phyloP scores from a whole-genome alignment of 148 eudicot species.

The Rhododendron molle region DNA sequence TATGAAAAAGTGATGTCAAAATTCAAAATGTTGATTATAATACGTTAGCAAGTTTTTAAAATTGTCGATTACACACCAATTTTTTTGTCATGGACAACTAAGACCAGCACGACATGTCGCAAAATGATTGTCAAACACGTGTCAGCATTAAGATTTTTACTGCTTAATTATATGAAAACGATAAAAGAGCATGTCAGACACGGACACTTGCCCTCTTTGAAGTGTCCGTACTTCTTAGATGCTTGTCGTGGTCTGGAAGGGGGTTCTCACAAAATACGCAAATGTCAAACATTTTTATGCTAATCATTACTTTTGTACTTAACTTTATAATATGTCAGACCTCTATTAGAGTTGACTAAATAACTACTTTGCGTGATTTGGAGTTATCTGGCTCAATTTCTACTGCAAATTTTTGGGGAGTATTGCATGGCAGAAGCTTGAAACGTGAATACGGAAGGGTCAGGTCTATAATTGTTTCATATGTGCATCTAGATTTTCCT shows the following conservation, averaged over 20 bases:
- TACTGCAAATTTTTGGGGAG: not conserved
- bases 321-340: not conserved
- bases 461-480: not conserved
- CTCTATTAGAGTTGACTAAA: not conserved
- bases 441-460: not conserved
- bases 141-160: not conserved
- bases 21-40: not conserved
- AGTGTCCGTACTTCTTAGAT: not conserved
- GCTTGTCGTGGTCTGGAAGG: not conserved
- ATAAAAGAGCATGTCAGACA: not conserved
- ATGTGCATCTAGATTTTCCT: not conserved
- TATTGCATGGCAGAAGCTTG: not conserved
- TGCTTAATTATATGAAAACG: not conserved
- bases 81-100: not conserved
- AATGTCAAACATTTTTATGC: not conserved
- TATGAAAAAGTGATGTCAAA: not conserved
- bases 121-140: not conserved
- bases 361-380: not conserved
- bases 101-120: not conserved
- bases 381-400: not conserved
- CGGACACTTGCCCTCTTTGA: not conserved
- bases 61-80: not conserved
- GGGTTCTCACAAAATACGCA: not conserved
- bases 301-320: not conserved
- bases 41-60: not conserved